These are phyloP conservation scores for Simplicillium aogashimaense DNA, from an alignment of 2,329 filamentous ascomycete genomes.

Conservation along the genomic window DNA sequence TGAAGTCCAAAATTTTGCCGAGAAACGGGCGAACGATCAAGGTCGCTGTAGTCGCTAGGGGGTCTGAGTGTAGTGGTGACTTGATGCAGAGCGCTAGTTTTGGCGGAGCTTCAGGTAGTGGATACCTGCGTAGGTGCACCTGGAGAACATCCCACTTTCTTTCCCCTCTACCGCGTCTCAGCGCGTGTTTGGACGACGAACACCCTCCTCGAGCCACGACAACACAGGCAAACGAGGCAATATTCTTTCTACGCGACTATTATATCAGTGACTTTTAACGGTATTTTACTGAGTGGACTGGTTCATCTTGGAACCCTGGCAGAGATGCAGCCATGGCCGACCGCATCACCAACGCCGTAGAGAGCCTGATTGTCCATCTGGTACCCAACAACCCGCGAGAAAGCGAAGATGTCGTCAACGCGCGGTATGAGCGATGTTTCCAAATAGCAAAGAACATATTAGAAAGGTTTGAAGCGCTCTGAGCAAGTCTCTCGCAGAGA, in stretches of 20 bases:
- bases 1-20: constrained; percentile 27
- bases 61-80: constrained; percentile 16
- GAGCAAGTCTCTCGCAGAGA: neutral
- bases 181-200: constrained; percentile 6
- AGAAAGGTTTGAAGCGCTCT: constrained; percentile 21
- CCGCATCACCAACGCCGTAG: constrained; percentile 70
- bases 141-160: neutral
- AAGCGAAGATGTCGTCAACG: constrained; percentile 56
- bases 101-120: neutral
- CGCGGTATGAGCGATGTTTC: constrained; percentile 56
- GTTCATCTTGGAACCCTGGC: constrained; percentile 3
- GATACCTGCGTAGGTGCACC: neutral
- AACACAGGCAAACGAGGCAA: neutral
- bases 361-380: constrained; percentile 66
- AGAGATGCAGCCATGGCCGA: constrained; percentile 47
- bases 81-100: neutral
- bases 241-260: too few relatives aligned
- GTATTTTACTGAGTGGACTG: neutral
- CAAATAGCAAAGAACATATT: constrained; percentile 40
- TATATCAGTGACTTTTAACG: neutral
- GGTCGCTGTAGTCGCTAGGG: constrained; percentile 1
- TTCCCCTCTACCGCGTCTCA: neutral
- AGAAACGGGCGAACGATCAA: constrained; percentile 12
- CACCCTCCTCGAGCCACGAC: neutral
- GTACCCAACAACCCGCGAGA: constrained; percentile 57